phyloP scores from a whole-genome alignment of 345 rosid species.

The Lagerstroemia speciosa region DNA sequence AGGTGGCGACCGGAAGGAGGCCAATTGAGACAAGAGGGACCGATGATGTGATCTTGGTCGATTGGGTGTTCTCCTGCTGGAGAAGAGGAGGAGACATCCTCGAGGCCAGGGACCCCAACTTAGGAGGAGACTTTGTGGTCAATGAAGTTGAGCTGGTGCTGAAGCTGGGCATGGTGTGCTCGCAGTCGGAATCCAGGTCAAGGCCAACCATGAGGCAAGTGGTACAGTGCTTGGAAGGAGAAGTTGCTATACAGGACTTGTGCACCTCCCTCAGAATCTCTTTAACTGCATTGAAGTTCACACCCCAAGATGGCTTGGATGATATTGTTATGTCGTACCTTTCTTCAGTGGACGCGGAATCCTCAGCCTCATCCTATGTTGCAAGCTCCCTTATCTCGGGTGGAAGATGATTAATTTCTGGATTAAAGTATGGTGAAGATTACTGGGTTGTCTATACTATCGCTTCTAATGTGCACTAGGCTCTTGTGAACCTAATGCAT shows the following conservation, averaged over 20 bases:
- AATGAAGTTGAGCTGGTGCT: slow-evolving; percentile 43
- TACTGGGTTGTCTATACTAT: neutral
- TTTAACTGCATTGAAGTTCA: slow-evolving; percentile 17
- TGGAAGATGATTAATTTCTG: slow-evolving; percentile 28
- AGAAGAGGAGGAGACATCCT: slow-evolving; percentile 24
- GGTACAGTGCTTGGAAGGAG: slow-evolving; percentile 37
- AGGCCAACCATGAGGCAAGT: slow-evolving; percentile 52
- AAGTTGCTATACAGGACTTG: slow-evolving; percentile 25
- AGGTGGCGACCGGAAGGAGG: slow-evolving; percentile 43
- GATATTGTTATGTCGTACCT: slow-evolving; percentile 29
- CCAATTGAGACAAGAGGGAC: slow-evolving; percentile 16
- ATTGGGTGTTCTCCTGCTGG: slow-evolving; percentile 32
- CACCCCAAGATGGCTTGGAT: slow-evolving; percentile 27
- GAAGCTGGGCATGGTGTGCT: slow-evolving; percentile 38
- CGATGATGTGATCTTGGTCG: slow-evolving; percentile 23
- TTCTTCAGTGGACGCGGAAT: slow-evolving; percentile 22
- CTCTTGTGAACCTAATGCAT: too few relatives aligned
- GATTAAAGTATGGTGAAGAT: neutral
- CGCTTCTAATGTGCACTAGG: too few relatives aligned
- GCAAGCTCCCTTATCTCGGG: slow-evolving; percentile 51
- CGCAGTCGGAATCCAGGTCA: slow-evolving; percentile 23
- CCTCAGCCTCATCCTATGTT: slow-evolving; percentile 26
- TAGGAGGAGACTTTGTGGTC: slow-evolving; percentile 19
- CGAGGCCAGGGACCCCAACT: slow-evolving; percentile 36
- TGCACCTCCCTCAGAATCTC: slow-evolving; percentile 23